Conservation (phyloP, 2,329 filamentous ascomycete genomes). For the Rutstroemia sp. region DNA sequence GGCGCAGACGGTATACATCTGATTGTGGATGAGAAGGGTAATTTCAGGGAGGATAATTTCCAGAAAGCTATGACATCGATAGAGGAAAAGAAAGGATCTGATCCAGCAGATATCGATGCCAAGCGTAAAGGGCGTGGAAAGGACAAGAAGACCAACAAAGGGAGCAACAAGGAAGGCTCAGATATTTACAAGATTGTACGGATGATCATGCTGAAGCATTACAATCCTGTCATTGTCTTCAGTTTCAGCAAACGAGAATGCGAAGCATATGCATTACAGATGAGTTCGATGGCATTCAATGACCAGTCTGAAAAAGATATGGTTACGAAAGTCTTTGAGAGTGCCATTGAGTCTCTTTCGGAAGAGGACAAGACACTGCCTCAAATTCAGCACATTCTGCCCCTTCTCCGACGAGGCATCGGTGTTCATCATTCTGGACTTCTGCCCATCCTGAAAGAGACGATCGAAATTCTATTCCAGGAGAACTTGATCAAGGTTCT, state of each 20-base stretch:
- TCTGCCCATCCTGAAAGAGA: constrained; percentile 93
- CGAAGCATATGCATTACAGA: constrained; percentile 80
- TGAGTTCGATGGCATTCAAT: constrained; percentile 87
- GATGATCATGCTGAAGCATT: constrained; percentile 97
- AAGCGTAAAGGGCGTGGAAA: constrained; percentile 83
- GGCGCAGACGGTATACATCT: constrained; percentile 90
- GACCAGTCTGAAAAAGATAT: constrained; percentile 91
- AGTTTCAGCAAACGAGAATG: constrained; percentile 98
- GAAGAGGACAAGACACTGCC: constrained; percentile 84
- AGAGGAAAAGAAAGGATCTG: constrained; percentile 78
- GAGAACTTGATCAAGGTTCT: constrained; percentile 96
- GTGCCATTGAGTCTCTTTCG: constrained; percentile 84
- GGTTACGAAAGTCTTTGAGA: constrained; percentile 90
- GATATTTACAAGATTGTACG: constrained; percentile 97
- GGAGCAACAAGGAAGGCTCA: constrained; percentile 62
- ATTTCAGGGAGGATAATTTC: constrained; percentile 96
- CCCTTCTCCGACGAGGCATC: constrained; percentile 82
- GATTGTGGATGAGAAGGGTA: constrained; percentile 92
- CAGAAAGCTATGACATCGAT: constrained; percentile 91
- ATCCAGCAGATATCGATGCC: constrained; percentile 70
- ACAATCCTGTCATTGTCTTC: constrained; percentile 98
- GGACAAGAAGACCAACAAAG: constrained; percentile 87
- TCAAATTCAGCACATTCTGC: constrained; percentile 85
- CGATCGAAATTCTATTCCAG: constrained; percentile 97
- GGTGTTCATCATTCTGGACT: constrained; percentile 96